These are phyloP conservation scores for Lentinula novae-zelandiae DNA, from an alignment of 1,284 basidiomycete genomes.

Conservation along the genomic window DNA sequence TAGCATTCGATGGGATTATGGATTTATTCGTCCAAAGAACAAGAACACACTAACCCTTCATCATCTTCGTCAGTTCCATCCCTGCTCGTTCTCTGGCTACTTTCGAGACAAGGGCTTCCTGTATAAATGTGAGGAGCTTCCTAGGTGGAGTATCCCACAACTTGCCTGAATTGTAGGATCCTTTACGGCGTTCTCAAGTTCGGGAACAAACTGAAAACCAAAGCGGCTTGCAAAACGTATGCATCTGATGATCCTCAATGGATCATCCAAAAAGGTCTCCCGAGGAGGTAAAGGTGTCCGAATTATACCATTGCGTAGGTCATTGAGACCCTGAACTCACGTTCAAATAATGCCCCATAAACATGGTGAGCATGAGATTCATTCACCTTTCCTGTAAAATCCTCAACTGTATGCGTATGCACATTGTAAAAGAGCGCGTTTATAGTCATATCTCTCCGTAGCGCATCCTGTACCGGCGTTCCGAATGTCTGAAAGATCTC, in stretches of 20 bases:
- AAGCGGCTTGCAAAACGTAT: constrained; percentile 91
- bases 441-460: constrained; percentile 91
- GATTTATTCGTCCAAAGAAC: background rate
- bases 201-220: constrained; percentile 76
- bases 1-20: constrained; percentile 24
- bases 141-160: background rate
- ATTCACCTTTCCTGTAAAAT: constrained; percentile 75
- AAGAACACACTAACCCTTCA: constrained; percentile 56
- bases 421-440: constrained; percentile 98
- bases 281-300: constrained; percentile 86
- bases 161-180: constrained; percentile 70
- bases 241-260: constrained; percentile 87
- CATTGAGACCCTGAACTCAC: constrained; percentile 66
- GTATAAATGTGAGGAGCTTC: constrained; percentile 2
- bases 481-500: constrained; percentile 70
- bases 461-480: constrained; percentile 89
- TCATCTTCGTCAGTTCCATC: constrained; percentile 88
- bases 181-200: constrained; percentile 64
- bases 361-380: constrained; percentile 1
- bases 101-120: constrained; percentile 75
- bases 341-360: constrained; percentile 2
- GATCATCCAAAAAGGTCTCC: constrained; percentile 94
- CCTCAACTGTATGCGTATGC: constrained; percentile 86
- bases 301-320: constrained; percentile 78
- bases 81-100: constrained; percentile 90